Conservation (phyloP, 148 eudicot genomes). For the Nepenthes gracilis region DNA sequence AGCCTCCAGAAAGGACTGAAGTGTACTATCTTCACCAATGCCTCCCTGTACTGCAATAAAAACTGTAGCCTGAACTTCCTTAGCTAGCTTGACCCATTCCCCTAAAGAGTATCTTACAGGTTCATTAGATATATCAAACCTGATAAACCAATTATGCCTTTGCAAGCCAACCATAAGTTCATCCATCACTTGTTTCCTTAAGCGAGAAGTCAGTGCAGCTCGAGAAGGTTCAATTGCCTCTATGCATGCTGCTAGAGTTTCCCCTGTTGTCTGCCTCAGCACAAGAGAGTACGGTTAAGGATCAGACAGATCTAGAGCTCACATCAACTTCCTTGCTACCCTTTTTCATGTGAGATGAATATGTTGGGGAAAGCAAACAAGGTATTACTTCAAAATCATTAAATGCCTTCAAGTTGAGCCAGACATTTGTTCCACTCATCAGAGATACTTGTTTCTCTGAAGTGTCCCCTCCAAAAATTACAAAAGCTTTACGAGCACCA, state of each 20-base stretch:
- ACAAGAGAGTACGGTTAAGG: constrained; percentile 82
- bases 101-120: constrained; percentile 46
- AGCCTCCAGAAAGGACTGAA: constrained; percentile 69
- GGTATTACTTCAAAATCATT: constrained; percentile 50
- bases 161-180: constrained; percentile 51
- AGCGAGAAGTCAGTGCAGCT: constrained; percentile 56
- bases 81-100: constrained; percentile 69
- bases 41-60: constrained; percentile 98
- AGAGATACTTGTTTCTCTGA: no score
- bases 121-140: constrained; percentile 77
- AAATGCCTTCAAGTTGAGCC: no score
- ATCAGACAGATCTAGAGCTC: constrained; percentile 59
- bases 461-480: no score
- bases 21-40: constrained; percentile 91
- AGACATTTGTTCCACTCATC: no score
- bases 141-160: constrained; percentile 57
- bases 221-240: constrained; percentile 65
- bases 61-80: constrained; percentile 65
- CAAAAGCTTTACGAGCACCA: no score
- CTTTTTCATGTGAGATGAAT: constrained; percentile 16
- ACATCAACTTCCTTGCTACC: constrained; percentile 19
- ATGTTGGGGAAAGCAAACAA: constrained; percentile 61
- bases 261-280: constrained; percentile 88
- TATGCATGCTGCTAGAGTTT: constrained; percentile 68
- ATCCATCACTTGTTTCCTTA: constrained; percentile 60